A percentile compares a stretch with the other conserved stretches of the same genome.
Conservation (phyloP, 2,329 filamentous ascomycete species). For the Fonsecaea pedrosoi region DNA sequence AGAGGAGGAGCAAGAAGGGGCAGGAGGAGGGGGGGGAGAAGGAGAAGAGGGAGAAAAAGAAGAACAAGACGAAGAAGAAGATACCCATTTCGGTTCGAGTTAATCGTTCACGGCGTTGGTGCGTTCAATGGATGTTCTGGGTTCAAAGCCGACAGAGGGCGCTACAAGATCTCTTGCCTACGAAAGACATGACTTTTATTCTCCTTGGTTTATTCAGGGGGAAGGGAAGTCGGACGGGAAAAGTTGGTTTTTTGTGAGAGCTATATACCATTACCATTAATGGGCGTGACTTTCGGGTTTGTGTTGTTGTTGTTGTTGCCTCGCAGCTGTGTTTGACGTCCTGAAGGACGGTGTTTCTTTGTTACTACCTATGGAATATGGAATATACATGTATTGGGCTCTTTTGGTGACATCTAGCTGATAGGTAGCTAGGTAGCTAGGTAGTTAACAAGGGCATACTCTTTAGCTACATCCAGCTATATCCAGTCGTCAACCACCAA, state of each 20-base stretch:
- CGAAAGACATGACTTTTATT: background rate
- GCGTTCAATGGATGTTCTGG: background rate
- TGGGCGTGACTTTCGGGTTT: background rate
- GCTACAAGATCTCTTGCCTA: background rate
- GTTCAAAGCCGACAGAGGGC: background rate
- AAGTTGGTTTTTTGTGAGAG: background rate
- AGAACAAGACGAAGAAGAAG: background rate
- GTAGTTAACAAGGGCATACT: too few relatives aligned
- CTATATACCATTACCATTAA: background rate
- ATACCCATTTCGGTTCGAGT: background rate
- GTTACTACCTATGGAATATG: too few relatives aligned
- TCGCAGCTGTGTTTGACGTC: background rate
- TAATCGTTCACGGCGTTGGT: background rate
- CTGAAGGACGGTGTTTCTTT: too few relatives aligned
- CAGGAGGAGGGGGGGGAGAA: too few relatives aligned
- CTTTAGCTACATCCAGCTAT: too few relatives aligned
- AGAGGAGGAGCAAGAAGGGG: background rate
- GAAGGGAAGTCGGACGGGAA: background rate
- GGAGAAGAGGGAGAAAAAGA: background rate
- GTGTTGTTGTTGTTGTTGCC: background rate
- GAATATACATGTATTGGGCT: too few relatives aligned
- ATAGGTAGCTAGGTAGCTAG: too few relatives aligned
- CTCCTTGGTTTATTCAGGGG: background rate
- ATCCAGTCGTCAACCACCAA: too few relatives aligned
- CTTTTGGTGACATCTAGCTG: too few relatives aligned